Conservation (phyloP, 2,329 filamentous ascomycete species). For the Trichoderma sp. region DNA sequence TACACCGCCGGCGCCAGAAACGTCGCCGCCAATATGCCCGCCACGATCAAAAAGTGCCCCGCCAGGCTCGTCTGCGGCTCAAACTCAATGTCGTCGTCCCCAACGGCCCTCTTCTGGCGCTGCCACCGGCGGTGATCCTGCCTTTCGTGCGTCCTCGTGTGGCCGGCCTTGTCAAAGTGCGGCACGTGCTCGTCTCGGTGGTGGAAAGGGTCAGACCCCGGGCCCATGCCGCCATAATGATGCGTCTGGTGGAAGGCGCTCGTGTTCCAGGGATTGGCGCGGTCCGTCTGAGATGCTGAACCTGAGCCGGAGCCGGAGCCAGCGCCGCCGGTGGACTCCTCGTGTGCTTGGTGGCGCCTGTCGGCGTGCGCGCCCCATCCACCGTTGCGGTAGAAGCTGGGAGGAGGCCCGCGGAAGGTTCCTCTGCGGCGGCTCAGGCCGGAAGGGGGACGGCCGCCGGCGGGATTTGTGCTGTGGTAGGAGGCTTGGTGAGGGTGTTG, state of each 20-base stretch:
- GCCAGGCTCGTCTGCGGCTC: constrained; percentile 46
- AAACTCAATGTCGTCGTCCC: constrained; percentile 40
- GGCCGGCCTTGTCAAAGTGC: constrained; percentile 76
- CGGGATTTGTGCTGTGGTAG: constrained; percentile 61
- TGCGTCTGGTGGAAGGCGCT: constrained; percentile 23
- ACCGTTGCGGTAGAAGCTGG: constrained; percentile 81
- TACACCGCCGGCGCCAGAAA: constrained; percentile 49
- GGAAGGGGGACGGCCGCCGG: constrained; percentile 74
- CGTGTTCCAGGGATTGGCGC: constrained; percentile 32
- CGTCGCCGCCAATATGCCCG: constrained; percentile 49
- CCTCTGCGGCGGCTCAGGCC: constrained; percentile 77
- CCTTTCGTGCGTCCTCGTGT: constrained; percentile 71
- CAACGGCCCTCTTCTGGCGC: constrained; percentile 44
- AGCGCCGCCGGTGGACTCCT: constrained; percentile 42
- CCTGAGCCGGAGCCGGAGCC: not conserved
- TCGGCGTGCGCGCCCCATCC: constrained; percentile 70
- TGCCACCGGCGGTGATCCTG: constrained; percentile 53
- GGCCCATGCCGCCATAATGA: constrained; percentile 56
- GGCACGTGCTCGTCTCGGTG: constrained; percentile 50
- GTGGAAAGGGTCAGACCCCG: constrained; percentile 54
- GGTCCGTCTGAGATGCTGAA: not conserved
- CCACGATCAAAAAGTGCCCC: constrained; percentile 54
- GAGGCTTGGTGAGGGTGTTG: constrained; percentile 43
- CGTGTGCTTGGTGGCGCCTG: constrained; percentile 59
- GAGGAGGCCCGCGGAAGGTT: constrained; percentile 81